Percentiles rank a stretch among this genome's conserved stretches.
These are phyloP conservation scores for Aspergillus flavus DNA, from an alignment of 2,329 filamentous ascomycete genomes.

Conservation along the genomic window DNA sequence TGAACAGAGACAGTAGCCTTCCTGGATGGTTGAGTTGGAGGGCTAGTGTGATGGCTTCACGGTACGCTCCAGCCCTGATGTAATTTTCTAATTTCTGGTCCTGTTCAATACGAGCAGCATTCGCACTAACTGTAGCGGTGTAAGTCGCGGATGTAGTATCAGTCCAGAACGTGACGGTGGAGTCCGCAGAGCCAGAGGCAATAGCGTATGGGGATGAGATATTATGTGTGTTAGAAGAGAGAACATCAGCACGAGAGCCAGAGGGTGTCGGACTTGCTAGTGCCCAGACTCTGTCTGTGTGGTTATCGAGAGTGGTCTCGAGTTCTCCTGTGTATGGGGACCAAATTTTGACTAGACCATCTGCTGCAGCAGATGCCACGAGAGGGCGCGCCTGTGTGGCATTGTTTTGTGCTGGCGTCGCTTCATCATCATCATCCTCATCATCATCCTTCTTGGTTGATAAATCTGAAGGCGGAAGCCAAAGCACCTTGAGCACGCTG, in stretches of 20 bases:
- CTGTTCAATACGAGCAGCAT: slow-evolving; percentile 82
- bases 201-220: slow-evolving; percentile 63
- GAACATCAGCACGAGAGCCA: slow-evolving; percentile 34
- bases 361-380: slow-evolving; percentile 83
- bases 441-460: slow-evolving; percentile 39
- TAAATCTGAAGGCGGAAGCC: slow-evolving; percentile 64
- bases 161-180: slow-evolving; percentile 91
- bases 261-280: slow-evolving; percentile 65
- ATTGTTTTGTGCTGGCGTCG: slow-evolving; percentile 31
- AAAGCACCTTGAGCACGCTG: slow-evolving; percentile 89
- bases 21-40: slow-evolving; percentile 93
- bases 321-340: slow-evolving; percentile 82
- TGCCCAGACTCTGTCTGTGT: slow-evolving; percentile 94
- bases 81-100: slow-evolving; percentile 94
- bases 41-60: slow-evolving; percentile 88
- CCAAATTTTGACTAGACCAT: slow-evolving; percentile 97
- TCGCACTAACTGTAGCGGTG: slow-evolving; percentile 70
- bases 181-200: slow-evolving; percentile 89
- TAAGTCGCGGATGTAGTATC: slow-evolving; percentile 85
- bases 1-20: slow-evolving; percentile 81
- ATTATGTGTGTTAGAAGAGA: slow-evolving; percentile 32
- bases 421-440: slow-evolving; percentile 32
- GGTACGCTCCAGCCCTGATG: slow-evolving; percentile 83
- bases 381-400: slow-evolving; percentile 39
- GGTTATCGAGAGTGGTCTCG: slow-evolving; percentile 91